These are phyloP conservation scores for Dryas alaskensis DNA, from an alignment of 306 rosid species.

Conservation along the genomic window DNA sequence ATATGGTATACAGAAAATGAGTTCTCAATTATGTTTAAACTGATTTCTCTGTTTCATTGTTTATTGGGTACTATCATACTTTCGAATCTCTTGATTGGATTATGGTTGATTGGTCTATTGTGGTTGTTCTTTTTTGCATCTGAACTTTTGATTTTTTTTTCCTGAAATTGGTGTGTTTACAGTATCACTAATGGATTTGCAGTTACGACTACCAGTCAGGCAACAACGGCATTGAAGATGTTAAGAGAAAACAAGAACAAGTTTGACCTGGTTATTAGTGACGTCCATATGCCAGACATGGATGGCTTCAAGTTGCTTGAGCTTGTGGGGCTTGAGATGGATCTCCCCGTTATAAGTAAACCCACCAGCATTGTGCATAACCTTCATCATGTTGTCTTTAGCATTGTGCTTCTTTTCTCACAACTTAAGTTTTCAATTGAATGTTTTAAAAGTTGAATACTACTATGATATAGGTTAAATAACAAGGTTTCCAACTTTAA, in stretches of 20 bases:
- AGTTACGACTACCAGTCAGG: conserved; percentile 87
- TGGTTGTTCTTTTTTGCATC: background rate
- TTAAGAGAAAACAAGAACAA: conserved; percentile 78
- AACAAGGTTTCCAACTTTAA: background rate
- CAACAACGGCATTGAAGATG: conserved; percentile 65
- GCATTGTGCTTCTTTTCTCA: background rate
- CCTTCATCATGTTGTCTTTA: background rate
- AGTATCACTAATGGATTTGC: conserved; percentile 38
- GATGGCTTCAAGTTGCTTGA: conserved; percentile 98
- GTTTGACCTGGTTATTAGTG: conserved; percentile 94
- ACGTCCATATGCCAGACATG: conserved; percentile 99
- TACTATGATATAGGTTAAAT: background rate
- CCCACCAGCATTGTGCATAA: conserved; percentile 16
- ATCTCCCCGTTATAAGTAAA: conserved; percentile 96
- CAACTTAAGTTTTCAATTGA: background rate
- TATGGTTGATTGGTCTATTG: conserved; percentile 8
- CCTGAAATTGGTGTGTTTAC: background rate
- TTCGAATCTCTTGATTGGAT: background rate
- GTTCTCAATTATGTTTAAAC: conserved; percentile 1
- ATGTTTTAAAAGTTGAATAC: background rate
- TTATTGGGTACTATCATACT: background rate
- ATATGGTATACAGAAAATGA: background rate
- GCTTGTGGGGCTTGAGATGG: conserved; percentile 98
- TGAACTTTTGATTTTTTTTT: background rate
- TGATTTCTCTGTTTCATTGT: background rate